Percentiles rank a stretch among this genome's conserved stretches.
Conservation (phyloP, 768 basidiomycete species). For the Agaricus blazei region DNA sequence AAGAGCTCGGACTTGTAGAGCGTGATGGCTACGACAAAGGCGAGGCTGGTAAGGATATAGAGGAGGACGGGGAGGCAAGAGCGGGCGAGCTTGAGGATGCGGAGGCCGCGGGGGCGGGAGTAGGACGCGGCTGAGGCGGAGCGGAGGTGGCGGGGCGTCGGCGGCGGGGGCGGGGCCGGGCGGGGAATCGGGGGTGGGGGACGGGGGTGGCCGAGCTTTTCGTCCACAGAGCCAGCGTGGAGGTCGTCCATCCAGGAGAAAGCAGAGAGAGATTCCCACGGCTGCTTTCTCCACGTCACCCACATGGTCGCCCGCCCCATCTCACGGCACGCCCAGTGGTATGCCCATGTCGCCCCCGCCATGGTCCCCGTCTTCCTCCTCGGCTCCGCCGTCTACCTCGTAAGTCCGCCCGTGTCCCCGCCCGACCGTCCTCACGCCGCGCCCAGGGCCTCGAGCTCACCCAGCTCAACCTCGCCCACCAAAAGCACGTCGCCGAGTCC, state of each 20-base stretch:
- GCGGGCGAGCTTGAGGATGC: constrained; percentile 55
- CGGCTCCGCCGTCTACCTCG: constrained; percentile 76
- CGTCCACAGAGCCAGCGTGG: constrained; percentile 8
- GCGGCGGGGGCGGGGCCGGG: constrained; percentile 4
- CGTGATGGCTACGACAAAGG: constrained; percentile 75
- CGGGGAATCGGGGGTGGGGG: constrained; percentile 2
- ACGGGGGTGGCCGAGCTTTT: constrained; percentile 10
- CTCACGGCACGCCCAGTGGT: constrained; percentile 61
- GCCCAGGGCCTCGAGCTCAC: constrained; percentile 60
- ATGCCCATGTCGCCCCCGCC: constrained; percentile 62
- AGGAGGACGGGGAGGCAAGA: constrained; percentile 76
- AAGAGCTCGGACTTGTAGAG: constrained; percentile 84
- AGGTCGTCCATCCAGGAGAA: background rate
- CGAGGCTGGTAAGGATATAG: constrained; percentile 73
- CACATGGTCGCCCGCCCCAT: constrained; percentile 15
- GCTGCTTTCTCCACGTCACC: background rate
- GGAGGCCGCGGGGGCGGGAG: constrained; percentile 36
- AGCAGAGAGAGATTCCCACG: background rate
- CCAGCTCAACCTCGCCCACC: constrained; percentile 60
- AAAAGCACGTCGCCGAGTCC: constrained; percentile 68
- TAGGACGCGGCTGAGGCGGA: constrained; percentile 8
- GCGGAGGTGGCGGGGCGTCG: constrained; percentile 12
- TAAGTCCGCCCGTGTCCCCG: constrained; percentile 22
- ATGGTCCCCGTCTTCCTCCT: constrained; percentile 78
- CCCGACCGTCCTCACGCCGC: background rate